A percentile compares a stretch with the other conserved stretches of the same genome.
phyloP scores from a whole-genome alignment of 441 rosid species.

The Gossypium laxum region DNA sequence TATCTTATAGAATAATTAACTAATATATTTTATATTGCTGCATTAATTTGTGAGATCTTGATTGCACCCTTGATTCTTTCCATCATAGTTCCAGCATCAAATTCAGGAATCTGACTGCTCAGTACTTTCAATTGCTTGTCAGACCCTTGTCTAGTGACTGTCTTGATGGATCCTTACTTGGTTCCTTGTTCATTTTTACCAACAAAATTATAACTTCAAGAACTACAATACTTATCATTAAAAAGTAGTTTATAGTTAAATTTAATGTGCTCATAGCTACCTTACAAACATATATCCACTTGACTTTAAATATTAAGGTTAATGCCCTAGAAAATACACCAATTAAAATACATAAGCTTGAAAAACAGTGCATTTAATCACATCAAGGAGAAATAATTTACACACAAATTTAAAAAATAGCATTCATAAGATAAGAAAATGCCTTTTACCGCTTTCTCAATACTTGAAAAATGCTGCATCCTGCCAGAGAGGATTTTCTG shows the following conservation, averaged over 20 bases:
- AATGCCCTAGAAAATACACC: neutral
- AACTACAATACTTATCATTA: neutral
- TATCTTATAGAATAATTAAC: neutral
- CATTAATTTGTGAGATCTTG: neutral
- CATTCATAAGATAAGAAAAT: slow-evolving; percentile 3
- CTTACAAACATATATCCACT: neutral
- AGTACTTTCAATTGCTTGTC: neutral
- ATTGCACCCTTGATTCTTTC: neutral
- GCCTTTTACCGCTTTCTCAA: slow-evolving; percentile 67
- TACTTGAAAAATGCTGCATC: slow-evolving; percentile 76
- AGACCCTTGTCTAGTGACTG: neutral
- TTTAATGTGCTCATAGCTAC: neutral
- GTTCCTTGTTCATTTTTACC: neutral
- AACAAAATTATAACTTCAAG: neutral
- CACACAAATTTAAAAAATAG: neutral
- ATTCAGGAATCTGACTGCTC: neutral
- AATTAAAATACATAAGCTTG: neutral
- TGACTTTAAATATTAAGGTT: neutral
- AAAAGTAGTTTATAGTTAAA: neutral
- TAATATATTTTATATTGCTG: neutral
- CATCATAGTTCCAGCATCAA: neutral
- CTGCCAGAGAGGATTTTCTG: slow-evolving; percentile 76
- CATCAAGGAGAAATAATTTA: neutral
- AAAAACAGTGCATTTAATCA: neutral
- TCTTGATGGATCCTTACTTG: slow-evolving; percentile 8